Conservation (phyloP, 768 basidiomycete species). For the Leccinum boreale region DNA sequence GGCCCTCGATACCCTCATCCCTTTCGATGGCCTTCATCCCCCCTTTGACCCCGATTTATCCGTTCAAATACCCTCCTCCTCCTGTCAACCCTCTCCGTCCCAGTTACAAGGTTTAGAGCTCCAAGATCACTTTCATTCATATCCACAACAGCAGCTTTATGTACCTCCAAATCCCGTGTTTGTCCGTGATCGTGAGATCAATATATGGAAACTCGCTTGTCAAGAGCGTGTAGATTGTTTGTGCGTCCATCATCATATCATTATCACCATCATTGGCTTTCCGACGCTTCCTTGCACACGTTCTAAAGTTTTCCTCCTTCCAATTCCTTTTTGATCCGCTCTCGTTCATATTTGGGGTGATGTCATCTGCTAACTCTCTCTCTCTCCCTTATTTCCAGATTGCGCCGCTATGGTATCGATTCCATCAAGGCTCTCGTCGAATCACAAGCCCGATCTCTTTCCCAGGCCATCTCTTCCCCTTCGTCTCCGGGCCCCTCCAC, state of each 20-base stretch:
- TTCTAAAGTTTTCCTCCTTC: not conserved
- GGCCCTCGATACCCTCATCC: conserved; percentile 26
- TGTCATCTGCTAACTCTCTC: conserved; percentile 7
- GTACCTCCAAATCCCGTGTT: conserved; percentile 26
- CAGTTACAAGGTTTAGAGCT: conserved; percentile 21
- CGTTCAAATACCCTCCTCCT: conserved; percentile 13
- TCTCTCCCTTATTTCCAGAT: conserved; percentile 9
- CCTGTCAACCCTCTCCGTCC: conserved; percentile 9
- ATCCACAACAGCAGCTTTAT: conserved; percentile 25
- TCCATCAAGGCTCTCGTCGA: conserved; percentile 33
- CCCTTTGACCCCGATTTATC: conserved; percentile 19
- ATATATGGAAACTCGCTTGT: conserved; percentile 34
- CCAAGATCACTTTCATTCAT: conserved; percentile 24
- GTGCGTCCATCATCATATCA: conserved; percentile 17
- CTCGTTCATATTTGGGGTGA: conserved; percentile 2
- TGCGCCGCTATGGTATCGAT: conserved; percentile 31
- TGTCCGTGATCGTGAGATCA: conserved; percentile 33
- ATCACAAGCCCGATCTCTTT: conserved; percentile 22
- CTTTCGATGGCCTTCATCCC: conserved; percentile 22
- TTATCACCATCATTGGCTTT: conserved; percentile 1
- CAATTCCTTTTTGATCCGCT: conserved; percentile 6
- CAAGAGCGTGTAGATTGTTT: conserved; percentile 34
- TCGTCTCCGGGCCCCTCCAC: conserved; percentile 1
- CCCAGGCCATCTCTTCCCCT: not conserved
- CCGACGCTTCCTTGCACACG: not conserved